These are phyloP conservation scores for Talaromyces borbonicus DNA, from an alignment of 495 filamentous ascomycete species.

Conservation along the genomic window DNA sequence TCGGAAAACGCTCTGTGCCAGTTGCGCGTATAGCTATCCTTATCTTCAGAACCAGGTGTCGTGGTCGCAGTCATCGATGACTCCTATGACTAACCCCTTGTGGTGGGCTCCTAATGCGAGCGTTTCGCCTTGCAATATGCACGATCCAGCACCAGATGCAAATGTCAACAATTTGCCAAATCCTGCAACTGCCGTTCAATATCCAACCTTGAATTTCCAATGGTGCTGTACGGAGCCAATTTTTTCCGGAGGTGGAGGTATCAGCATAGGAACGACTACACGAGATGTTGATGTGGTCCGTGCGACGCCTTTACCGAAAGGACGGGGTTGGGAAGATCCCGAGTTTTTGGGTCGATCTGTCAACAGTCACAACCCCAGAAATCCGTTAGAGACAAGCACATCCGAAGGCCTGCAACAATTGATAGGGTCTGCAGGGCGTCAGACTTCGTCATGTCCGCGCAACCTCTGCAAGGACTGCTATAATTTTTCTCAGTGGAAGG, in stretches of 20 bases:
- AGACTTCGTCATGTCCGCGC: slow-evolving; percentile 43
- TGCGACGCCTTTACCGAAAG: slow-evolving; percentile 45
- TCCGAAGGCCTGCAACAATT: slow-evolving; percentile 44
- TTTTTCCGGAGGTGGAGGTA: slow-evolving; percentile 53
- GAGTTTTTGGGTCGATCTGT: slow-evolving; percentile 38
- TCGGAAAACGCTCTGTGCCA: slow-evolving; percentile 51
- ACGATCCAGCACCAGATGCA: slow-evolving; percentile 29
- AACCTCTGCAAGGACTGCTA: slow-evolving; percentile 52
- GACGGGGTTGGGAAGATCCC: slow-evolving; percentile 44
- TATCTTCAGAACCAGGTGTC: slow-evolving; percentile 30
- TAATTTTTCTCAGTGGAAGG: slow-evolving; percentile 47
- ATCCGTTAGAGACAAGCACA: slow-evolving; percentile 34
- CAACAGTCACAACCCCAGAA: slow-evolving; percentile 35
- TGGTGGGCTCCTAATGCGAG: slow-evolving; percentile 52
- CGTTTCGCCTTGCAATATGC: slow-evolving; percentile 47
- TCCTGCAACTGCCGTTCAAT: slow-evolving; percentile 16
- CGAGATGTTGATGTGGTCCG: slow-evolving; percentile 47
- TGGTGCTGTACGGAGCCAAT: slow-evolving; percentile 57
- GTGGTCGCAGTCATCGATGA: slow-evolving; percentile 12
- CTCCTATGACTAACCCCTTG: slow-evolving; percentile 20
- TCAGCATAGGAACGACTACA: slow-evolving; percentile 44
- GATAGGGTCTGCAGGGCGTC: slow-evolving; percentile 34
- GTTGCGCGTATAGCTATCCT: slow-evolving; percentile 49
- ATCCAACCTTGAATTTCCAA: slow-evolving; percentile 42
- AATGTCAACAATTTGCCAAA: slow-evolving; percentile 26